These are phyloP conservation scores for Kwoniella sp. DNA, from an alignment of 768 basidiomycete genomes.

Conservation along the genomic window DNA sequence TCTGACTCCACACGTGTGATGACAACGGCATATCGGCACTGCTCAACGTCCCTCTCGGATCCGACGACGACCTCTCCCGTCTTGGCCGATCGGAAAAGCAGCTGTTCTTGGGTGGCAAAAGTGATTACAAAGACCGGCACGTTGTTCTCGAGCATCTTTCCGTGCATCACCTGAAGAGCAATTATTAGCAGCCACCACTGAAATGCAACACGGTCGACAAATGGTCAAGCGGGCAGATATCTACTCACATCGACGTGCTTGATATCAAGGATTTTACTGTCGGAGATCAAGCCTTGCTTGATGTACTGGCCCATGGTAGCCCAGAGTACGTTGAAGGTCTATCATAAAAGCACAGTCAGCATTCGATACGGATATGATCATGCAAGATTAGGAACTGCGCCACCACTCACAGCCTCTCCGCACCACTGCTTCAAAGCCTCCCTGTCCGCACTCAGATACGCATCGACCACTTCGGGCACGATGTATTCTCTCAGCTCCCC, in stretches of 20 bases:
- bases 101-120: slow-evolving; percentile 90
- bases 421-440: slow-evolving; percentile 87
- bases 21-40: slow-evolving; percentile 88
- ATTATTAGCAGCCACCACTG: not conserved
- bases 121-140: slow-evolving; percentile 87
- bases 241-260: slow-evolving; percentile 87
- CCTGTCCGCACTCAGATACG: slow-evolving; percentile 86
- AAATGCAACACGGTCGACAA: too few relatives aligned
- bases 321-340: slow-evolving; percentile 99
- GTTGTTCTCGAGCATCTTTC: slow-evolving; percentile 83
- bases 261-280: slow-evolving; percentile 94
- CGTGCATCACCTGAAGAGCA: slow-evolving; percentile 69
- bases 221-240: too few relatives aligned
- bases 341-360: slow-evolving; percentile 3
- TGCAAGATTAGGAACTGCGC: too few relatives aligned
- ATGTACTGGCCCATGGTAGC: slow-evolving; percentile 95
- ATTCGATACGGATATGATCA: not conserved
- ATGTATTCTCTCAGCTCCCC: slow-evolving; percentile 94
- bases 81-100: slow-evolving; percentile 86
- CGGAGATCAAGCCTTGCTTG: slow-evolving; percentile 83
- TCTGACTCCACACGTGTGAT: slow-evolving; percentile 86
- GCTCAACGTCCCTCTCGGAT: slow-evolving; percentile 85
- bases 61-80: slow-evolving; percentile 85
- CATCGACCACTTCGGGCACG: slow-evolving; percentile 95
- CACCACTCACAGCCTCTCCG: slow-evolving; percentile 78